Evolutionary conservation across 495 filamentous ascomycete genomes (phyloP).

Genomic region (Hypomontagnella submonticulosa): DNA sequence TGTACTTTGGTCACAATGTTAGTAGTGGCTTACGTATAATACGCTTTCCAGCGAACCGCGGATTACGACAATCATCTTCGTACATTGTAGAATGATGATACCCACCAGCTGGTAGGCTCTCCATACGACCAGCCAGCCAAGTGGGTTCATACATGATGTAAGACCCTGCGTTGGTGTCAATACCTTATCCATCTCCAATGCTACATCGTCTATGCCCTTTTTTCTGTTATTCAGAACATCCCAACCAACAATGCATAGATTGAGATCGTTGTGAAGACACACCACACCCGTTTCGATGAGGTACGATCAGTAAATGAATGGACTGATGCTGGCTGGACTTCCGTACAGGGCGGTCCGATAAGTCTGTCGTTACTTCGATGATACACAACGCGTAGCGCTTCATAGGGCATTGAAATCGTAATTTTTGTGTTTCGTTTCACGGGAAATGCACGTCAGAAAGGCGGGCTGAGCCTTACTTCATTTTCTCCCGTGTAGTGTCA

Average conservation of each 20-base stretch:
- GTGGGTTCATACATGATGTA: slow-evolving; percentile 35
- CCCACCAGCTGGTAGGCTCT: slow-evolving; percentile 22
- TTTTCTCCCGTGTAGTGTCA: slow-evolving; percentile 28
- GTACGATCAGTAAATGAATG: slow-evolving; percentile 17
- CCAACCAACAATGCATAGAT: slow-evolving; percentile 28
- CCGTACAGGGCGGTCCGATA: not conserved
- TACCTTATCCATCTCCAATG: slow-evolving; percentile 20
- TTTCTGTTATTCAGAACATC: slow-evolving; percentile 1
- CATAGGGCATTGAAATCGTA: slow-evolving; percentile 21
- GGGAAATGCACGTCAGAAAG: slow-evolving; percentile 33
- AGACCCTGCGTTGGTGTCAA: slow-evolving; percentile 39
- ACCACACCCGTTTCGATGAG: slow-evolving; percentile 26
- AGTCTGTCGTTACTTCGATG: slow-evolving; percentile 18
- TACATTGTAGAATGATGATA: slow-evolving; percentile 24
- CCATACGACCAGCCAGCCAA: slow-evolving; percentile 23
- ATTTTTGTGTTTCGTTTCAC: slow-evolving; percentile 18
- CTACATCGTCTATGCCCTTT: slow-evolving; percentile 5
- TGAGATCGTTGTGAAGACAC: slow-evolving; percentile 17
- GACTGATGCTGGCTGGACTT: not conserved
- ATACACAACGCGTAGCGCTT: slow-evolving; percentile 18
- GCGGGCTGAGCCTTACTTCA: slow-evolving; percentile 27
- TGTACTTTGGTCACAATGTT: slow-evolving; percentile 19
- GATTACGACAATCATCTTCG: slow-evolving; percentile 33
- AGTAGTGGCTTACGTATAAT: slow-evolving; percentile 24
- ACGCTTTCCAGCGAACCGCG: slow-evolving; percentile 20